A percentile compares a stretch with the other conserved stretches of the same genome.
Evolutionary conservation across 352 stramenopile genomes (phyloP).

Genomic region (Pythium dissotocum): DNA sequence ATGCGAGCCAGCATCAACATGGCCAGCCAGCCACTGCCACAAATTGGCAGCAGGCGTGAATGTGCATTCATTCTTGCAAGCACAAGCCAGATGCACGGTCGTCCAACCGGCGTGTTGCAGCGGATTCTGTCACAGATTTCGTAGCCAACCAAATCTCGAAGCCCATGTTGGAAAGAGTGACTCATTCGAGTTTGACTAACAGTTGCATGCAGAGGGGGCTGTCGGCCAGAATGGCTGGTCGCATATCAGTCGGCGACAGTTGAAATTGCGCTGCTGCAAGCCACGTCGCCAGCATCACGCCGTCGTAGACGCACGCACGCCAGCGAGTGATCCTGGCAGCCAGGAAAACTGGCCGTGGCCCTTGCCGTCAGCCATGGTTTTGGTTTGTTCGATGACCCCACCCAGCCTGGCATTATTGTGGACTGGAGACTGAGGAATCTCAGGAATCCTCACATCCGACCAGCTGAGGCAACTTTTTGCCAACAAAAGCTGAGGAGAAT

Average conservation of each 20-base stretch:
- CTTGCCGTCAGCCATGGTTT: not conserved
- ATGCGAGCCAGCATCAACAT: not conserved
- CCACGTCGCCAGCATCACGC: conserved; percentile 16
- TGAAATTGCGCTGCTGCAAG: conserved; percentile 1
- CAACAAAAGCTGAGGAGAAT: not conserved
- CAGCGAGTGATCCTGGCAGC: not conserved
- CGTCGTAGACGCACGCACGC: not conserved
- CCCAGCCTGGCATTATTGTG: too few species aligned
- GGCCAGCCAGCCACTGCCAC: not conserved
- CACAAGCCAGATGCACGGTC: not conserved
- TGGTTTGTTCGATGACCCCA: too few species aligned
- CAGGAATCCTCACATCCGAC: not conserved
- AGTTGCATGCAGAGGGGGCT: not conserved
- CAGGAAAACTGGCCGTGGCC: not conserved
- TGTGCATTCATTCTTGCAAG: not conserved
- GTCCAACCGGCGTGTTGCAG: not conserved
- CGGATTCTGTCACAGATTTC: not conserved
- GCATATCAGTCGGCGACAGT: conserved; percentile 15
- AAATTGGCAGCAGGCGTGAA: too few species aligned
- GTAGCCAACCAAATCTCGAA: not conserved
- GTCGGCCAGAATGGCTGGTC: conserved; percentile 13
- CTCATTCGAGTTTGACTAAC: not conserved
- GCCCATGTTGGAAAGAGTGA: not conserved
- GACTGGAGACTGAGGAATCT: too few species aligned
- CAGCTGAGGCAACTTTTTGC: not conserved